Conservation (phyloP, 148 eudicot genomes). For the Vaccinium myrtillus region DNA sequence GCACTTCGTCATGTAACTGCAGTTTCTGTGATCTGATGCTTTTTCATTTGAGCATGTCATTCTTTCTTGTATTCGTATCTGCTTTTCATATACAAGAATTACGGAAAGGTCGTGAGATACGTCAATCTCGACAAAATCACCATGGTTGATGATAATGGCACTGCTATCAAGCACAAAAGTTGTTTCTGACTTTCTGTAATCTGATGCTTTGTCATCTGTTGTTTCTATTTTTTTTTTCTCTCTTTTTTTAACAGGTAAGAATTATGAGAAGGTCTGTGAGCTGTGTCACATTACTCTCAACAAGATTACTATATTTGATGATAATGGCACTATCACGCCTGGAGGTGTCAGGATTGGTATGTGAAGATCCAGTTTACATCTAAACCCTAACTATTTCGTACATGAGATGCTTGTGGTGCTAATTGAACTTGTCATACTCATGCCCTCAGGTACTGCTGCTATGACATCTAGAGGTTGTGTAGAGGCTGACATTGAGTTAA, state of each 20-base stretch:
- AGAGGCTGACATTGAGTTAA: constrained; percentile 79
- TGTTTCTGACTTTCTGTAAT: neutral
- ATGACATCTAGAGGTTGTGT: constrained; percentile 94
- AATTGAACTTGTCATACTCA: neutral
- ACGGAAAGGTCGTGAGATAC: too few species aligned
- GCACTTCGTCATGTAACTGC: too few species aligned
- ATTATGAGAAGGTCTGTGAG: constrained; percentile 88
- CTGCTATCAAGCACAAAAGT: neutral
- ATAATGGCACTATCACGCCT: constrained; percentile 77
- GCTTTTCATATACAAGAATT: too few species aligned
- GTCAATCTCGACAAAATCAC: too few species aligned
- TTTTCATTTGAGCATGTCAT: too few species aligned
- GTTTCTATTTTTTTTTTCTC: neutral
- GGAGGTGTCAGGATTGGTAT: constrained; percentile 66
- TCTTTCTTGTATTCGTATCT: too few species aligned
- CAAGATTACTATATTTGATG: constrained; percentile 73
- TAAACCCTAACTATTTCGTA: neutral
- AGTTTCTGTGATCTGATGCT: too few species aligned
- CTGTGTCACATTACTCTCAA: constrained; percentile 84
- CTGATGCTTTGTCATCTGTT: neutral
- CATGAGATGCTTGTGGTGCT: neutral
- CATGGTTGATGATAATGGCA: too few species aligned
- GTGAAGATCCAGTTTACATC: constrained; percentile 18
- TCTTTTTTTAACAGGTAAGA: constrained; percentile 51
- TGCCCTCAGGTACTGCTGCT: constrained; percentile 81